Percentiles rank a stretch among this genome's conserved stretches.
phyloP scores from a whole-genome alignment of 2,329 filamentous ascomycete genomes.

The Fusarium sp. region DNA sequence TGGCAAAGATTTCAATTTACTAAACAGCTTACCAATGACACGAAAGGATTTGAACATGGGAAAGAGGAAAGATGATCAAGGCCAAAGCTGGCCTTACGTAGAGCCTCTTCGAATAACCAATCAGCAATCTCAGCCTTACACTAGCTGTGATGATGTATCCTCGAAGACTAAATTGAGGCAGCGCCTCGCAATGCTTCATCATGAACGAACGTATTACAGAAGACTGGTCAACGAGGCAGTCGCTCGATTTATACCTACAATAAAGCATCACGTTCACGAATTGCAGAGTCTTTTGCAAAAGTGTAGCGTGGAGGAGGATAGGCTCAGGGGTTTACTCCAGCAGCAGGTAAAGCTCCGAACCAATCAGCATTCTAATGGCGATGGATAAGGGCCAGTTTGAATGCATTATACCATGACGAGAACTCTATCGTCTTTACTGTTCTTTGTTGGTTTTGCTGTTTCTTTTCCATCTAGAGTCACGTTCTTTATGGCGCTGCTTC shows the following conservation, averaged over 20 bases:
- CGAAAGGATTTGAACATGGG: not conserved
- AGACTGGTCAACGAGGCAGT: conserved; percentile 5
- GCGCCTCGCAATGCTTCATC: conserved; percentile 3
- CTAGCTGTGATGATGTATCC: not conserved
- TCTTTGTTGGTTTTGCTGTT: not conserved
- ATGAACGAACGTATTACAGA: conserved; percentile 3
- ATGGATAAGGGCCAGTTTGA: not conserved
- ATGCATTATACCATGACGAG: not conserved
- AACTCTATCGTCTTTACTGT: not conserved
- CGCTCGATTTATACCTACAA: conserved; percentile 6
- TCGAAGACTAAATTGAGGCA: not conserved
- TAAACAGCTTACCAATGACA: not conserved
- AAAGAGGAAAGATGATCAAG: not conserved
- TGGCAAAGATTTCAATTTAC: not conserved
- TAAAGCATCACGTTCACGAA: not conserved
- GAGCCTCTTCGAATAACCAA: conserved; percentile 3
- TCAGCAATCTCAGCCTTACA: not conserved
- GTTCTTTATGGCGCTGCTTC: not conserved
- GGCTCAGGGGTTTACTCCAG: not conserved
- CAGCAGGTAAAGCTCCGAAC: conserved; percentile 8
- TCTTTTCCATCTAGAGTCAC: not conserved
- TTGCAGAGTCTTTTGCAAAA: not conserved
- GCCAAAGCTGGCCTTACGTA: conserved; percentile 3
- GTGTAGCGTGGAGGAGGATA: not conserved
- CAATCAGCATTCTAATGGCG: not conserved